Percentiles rank a stretch among this genome's conserved stretches.
Evolutionary conservation across 768 basidiomycete species (phyloP).

Genomic region (Boletus barrowsii): DNA sequence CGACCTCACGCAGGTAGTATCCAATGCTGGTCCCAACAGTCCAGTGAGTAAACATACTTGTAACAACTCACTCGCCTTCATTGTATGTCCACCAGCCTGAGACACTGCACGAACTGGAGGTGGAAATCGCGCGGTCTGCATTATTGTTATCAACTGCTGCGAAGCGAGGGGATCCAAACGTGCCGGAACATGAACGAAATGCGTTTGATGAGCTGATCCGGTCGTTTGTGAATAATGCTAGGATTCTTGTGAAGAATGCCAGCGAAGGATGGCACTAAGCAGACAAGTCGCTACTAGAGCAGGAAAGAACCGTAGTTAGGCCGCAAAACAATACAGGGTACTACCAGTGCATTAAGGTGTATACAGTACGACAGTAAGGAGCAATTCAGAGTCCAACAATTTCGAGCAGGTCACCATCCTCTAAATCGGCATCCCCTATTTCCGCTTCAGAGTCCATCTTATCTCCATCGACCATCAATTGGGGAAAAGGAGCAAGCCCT

Average conservation of each 20-base stretch:
- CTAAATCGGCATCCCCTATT: constrained; percentile 68
- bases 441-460: constrained; percentile 54
- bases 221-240: constrained; percentile 88
- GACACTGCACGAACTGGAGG: constrained; percentile 80
- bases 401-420: constrained; percentile 80
- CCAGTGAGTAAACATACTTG: constrained; percentile 41
- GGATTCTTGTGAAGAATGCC: constrained; percentile 83
- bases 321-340: constrained; percentile 4
- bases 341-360: constrained; percentile 11
- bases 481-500: constrained; percentile 22
- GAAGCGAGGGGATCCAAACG: constrained; percentile 60
- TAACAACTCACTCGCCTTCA: not conserved
- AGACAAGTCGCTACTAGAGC: not conserved
- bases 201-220: constrained; percentile 91
- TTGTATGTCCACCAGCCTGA: constrained; percentile 42
- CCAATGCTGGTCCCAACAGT: constrained; percentile 43
- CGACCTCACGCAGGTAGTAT: constrained; percentile 90
- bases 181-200: constrained; percentile 59
- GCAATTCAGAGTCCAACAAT: constrained; percentile 52
- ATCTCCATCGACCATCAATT: constrained; percentile 67
- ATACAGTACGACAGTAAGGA: constrained; percentile 6
- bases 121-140: constrained; percentile 77
- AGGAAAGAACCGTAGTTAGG: constrained; percentile 1
- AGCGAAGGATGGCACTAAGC: constrained; percentile 43
- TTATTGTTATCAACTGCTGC: constrained; percentile 69